phyloP scores from a whole-genome alignment of 2,329 filamentous ascomycete genomes.

The Colletotrichum kahawae region DNA sequence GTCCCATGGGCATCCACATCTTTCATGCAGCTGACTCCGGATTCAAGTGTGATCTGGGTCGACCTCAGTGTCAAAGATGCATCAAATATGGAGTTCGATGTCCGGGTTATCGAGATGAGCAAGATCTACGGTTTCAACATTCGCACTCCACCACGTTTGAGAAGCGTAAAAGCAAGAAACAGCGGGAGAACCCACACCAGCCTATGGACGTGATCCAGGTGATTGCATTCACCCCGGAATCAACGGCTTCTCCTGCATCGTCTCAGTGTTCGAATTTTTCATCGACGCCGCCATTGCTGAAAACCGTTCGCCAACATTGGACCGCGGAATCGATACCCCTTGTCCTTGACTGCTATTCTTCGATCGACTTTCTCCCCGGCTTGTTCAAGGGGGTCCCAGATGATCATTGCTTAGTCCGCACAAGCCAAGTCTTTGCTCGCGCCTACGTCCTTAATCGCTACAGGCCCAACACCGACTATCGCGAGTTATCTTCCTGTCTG shows the following conservation, averaged over 20 bases:
- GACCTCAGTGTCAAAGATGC: conserved; percentile 44
- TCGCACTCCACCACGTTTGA: conserved; percentile 28
- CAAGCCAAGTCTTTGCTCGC: conserved; percentile 43
- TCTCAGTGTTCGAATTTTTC: background rate
- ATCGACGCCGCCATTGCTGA: background rate
- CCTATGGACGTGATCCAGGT: background rate
- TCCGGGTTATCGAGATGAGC: conserved; percentile 43
- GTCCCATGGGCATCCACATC: background rate
- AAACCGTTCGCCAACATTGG: conserved; percentile 39
- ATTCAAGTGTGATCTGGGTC: conserved; percentile 42
- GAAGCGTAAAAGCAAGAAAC: conserved; percentile 36
- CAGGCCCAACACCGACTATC: conserved; percentile 33
- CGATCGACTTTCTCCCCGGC: conserved; percentile 37
- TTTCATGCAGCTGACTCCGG: background rate
- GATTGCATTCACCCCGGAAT: background rate
- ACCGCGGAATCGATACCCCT: conserved; percentile 43
- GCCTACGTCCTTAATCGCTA: conserved; percentile 43
- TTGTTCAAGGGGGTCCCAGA: conserved; percentile 29
- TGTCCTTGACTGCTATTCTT: conserved; percentile 41
- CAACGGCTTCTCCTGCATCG: background rate
- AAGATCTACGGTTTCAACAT: conserved; percentile 44
- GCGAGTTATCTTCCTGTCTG: conserved; percentile 39
- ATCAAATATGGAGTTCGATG: conserved; percentile 44
- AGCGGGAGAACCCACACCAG: background rate
- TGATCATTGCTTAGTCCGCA: conserved; percentile 42